Evolutionary conservation across 768 basidiomycete species (phyloP), one percentile per base, ranked within the genome.

Genomic region (Rubroboletus satanas): DNA sequence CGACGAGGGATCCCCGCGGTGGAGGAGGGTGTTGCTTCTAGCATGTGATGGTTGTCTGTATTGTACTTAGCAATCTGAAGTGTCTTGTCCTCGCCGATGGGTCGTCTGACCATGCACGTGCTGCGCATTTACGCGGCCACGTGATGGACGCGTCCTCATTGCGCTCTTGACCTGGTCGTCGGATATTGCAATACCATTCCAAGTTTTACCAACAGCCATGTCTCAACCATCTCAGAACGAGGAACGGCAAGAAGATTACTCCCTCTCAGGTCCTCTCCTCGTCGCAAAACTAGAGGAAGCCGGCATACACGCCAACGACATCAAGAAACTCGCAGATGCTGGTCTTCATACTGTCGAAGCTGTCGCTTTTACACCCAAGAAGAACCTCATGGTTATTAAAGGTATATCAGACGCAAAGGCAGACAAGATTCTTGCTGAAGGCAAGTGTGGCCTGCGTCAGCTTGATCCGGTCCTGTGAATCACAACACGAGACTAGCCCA

Each of bases 401-500:
- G 97, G 97, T 10, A 97, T 99, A 45, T 94, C 93, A 26, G 97
- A 99, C 62, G 81, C 87, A 58, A 99, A 98, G 69, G 97, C 97
- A 2, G 97, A 99, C 69, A 98, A 94, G 76, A 97, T 99, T 54
- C 72, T 98, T 28, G 74, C 79, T 14, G 93, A 96, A 79, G 97
- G 97, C 92, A 55, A 59, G 82, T 68, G 26, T 21, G 7, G 42
- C 7, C 23, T 36, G 15, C 23, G 8, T 21, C 43, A 36, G 32
- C 43, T 50, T 50, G 39, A 47, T 43, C 33, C 31, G 8, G 7
- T 29, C 49, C 38, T 35, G 41, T 53, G 43, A 55, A 49, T 59
- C 45, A 54, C 45, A 56, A 36, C 57, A 28, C 54, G 45, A 42
- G 33, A 49, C 46, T 53, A 98, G 96, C 94, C 4, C 87, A 88